Conservation (phyloP, 1,139 yeast species). For the Zygosaccharomyces sapae region DNA sequence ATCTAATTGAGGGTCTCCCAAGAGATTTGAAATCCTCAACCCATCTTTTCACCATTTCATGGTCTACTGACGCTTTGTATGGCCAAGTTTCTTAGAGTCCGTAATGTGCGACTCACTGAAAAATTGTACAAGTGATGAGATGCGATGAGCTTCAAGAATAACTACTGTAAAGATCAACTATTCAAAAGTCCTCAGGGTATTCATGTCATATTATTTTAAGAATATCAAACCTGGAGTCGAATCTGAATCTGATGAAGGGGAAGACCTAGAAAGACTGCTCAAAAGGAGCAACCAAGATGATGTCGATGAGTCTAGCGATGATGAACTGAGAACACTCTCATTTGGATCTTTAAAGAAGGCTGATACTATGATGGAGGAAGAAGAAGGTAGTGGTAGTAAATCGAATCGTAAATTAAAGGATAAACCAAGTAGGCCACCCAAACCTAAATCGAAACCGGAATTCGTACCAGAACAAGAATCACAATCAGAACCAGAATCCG, state of each 20-base stretch:
- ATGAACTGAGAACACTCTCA: conserved; percentile 42
- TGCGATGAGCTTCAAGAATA: conserved; percentile 8
- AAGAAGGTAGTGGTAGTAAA: conserved; percentile 17
- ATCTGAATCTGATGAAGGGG: conserved; percentile 30
- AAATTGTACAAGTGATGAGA: conserved; percentile 12
- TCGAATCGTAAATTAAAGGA: conserved; percentile 10
- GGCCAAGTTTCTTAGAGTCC: neutral
- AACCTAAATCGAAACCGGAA: conserved; percentile 16
- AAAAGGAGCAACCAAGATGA: conserved; percentile 21
- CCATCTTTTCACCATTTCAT: no score
- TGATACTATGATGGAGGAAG: conserved; percentile 43
- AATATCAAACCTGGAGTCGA: conserved; percentile 30
- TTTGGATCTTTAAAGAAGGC: conserved; percentile 60
- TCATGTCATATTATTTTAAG: conserved; percentile 35
- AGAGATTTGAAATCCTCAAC: no score
- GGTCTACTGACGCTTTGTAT: no score
- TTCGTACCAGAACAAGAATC: conserved; percentile 5
- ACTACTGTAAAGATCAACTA: neutral
- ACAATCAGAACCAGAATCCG: conserved; percentile 22
- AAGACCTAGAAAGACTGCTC: conserved; percentile 21
- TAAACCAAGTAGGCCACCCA: conserved; percentile 25
- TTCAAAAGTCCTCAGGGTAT: neutral
- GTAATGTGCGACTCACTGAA: conserved; percentile 4
- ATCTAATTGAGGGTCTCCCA: no score
- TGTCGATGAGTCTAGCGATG: conserved; percentile 33